A percentile compares a stretch with the other conserved stretches of the same genome.
Conservation (phyloP, 176 grass and related monocot species). For the Metroxylon sagu region DNA sequence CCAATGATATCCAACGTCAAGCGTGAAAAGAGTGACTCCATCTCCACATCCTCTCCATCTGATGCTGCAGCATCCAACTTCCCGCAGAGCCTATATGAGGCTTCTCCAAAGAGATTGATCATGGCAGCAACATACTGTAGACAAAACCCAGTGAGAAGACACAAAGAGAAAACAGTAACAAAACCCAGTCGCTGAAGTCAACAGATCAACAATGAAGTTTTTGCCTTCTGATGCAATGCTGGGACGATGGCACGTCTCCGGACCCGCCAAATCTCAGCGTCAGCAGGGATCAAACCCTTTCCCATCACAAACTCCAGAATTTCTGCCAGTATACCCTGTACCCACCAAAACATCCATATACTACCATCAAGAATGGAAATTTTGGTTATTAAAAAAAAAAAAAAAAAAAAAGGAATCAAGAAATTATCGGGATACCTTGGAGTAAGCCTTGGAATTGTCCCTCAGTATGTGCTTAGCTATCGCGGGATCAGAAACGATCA, state of each 20-base stretch:
- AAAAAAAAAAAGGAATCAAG: not conserved
- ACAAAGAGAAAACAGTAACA: not conserved
- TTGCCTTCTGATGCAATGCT: slow-evolving; percentile 87
- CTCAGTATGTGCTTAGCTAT: slow-evolving; percentile 86
- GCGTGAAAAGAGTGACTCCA: slow-evolving; percentile 93
- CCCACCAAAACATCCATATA: slow-evolving; percentile 8
- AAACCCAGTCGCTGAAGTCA: not conserved
- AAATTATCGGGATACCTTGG: slow-evolving; percentile 49
- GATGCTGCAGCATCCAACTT: slow-evolving; percentile 72
- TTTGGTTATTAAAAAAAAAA: not conserved
- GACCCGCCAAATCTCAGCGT: slow-evolving; percentile 79
- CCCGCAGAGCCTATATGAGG: slow-evolving; percentile 56
- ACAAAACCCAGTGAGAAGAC: slow-evolving; percentile 2
- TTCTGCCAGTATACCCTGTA: slow-evolving; percentile 79
- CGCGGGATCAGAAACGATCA: slow-evolving; percentile 84
- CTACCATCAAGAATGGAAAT: not conserved
- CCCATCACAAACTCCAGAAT: slow-evolving; percentile 98
- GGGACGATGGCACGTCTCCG: slow-evolving; percentile 87
- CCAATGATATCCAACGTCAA: slow-evolving; percentile 85
- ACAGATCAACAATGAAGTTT: not conserved
- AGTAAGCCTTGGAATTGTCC: slow-evolving; percentile 84
- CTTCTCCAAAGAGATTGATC: slow-evolving; percentile 75
- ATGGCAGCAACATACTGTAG: slow-evolving; percentile 72
- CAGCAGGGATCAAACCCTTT: slow-evolving; percentile 81
- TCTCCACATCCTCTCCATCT: slow-evolving; percentile 83